A percentile compares a stretch with the other conserved stretches of the same genome.
These are phyloP conservation scores for Protomyces lactucae-debilis DNA, from an alignment of 1,139 yeast species.

Conservation along the genomic window DNA sequence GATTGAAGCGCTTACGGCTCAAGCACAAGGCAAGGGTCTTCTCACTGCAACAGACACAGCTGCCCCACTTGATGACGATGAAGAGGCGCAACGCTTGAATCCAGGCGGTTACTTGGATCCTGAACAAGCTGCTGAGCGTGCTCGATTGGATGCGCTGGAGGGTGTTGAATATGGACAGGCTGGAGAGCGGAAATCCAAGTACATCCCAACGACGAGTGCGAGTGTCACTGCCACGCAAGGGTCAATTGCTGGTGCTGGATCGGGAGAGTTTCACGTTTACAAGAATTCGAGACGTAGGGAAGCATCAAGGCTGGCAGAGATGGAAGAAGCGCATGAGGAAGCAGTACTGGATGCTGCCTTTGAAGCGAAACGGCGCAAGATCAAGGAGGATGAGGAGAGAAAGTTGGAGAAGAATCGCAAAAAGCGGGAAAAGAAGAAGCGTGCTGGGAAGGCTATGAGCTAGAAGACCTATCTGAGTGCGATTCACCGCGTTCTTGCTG, in stretches of 20 bases:
- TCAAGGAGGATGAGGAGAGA: conserved; percentile 15
- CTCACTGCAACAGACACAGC: neutral
- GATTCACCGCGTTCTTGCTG: conserved; percentile 12
- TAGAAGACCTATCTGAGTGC: neutral
- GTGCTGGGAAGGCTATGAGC: neutral
- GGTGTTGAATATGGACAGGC: neutral
- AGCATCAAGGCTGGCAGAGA: conserved; percentile 35
- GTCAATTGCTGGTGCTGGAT: conserved; percentile 42
- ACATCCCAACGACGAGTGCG: conserved; percentile 33
- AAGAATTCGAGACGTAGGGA: conserved; percentile 40
- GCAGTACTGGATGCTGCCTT: conserved; percentile 36
- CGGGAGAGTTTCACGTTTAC: conserved; percentile 43
- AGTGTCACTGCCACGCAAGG: conserved; percentile 36
- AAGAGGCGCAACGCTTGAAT: neutral
- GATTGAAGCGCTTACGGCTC: neutral
- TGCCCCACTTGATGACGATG: neutral
- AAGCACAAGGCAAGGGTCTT: neutral
- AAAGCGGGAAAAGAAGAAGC: conserved; percentile 28
- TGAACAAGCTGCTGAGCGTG: neutral
- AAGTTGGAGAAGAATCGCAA: conserved; percentile 38
- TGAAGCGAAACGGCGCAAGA: conserved; percentile 32
- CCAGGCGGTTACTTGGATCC: neutral
- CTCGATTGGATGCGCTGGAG: neutral
- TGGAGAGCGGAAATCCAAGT: neutral
- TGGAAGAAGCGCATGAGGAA: conserved; percentile 35